A percentile compares a stretch with the other conserved stretches of the same genome.
These are phyloP conservation scores for Colletotrichum sp. DNA, from an alignment of 2,329 filamentous ascomycete species.

Conservation along the genomic window DNA sequence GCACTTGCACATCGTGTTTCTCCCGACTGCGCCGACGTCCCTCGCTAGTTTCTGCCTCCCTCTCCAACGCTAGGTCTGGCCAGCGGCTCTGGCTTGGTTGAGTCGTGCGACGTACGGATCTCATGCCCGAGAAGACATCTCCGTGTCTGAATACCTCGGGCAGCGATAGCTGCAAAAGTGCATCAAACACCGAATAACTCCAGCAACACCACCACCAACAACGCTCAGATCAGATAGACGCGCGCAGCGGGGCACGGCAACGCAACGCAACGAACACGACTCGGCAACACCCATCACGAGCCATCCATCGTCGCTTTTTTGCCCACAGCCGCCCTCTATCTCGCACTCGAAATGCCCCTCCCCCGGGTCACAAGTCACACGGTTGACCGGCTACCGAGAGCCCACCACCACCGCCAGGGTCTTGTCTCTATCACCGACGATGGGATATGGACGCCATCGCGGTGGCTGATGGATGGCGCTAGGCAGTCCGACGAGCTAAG, in stretches of 20 bases:
- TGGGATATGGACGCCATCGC: neutral
- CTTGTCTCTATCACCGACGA: neutral
- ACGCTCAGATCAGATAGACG: neutral
- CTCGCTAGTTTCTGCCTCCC: neutral
- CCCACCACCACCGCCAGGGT: neutral
- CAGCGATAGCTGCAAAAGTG: neutral
- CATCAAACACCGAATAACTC: neutral
- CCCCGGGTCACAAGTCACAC: neutral
- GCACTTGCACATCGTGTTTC: neutral
- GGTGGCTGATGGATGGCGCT: conserved; percentile 4
- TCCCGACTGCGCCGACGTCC: neutral
- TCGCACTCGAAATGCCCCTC: neutral
- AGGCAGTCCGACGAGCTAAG: conserved; percentile 4
- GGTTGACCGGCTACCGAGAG: neutral
- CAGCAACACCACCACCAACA: neutral
- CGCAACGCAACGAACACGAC: neutral
- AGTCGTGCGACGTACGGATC: neutral
- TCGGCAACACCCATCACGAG: neutral
- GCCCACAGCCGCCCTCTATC: neutral
- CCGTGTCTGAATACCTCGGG: neutral
- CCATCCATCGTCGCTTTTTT: neutral
- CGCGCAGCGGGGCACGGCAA: neutral
- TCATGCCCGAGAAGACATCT: neutral
- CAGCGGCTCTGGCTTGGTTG: neutral
- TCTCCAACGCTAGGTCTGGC: neutral